These are phyloP conservation scores for Coemansia sp. DNA, from an alignment of 192 early-diverging fungal species.

Conservation along the genomic window DNA sequence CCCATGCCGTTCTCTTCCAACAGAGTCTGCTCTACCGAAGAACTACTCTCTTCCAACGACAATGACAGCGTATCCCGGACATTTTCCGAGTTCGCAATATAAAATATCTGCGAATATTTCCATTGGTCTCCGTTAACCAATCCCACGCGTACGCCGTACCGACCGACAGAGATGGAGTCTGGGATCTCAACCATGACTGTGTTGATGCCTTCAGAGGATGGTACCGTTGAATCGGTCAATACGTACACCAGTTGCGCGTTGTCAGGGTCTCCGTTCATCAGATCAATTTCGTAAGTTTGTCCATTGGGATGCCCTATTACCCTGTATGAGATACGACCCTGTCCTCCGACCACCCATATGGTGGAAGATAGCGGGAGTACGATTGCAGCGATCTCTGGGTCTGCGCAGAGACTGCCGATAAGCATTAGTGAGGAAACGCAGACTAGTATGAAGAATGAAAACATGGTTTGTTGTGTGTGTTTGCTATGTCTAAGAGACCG, in stretches of 20 bases:
- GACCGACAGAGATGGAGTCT: slow-evolving; percentile 14
- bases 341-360: slow-evolving; percentile 14
- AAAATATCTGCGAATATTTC: slow-evolving; percentile 30
- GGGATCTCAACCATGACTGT: slow-evolving; percentile 26
- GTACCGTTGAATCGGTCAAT: slow-evolving; percentile 17
- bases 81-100: slow-evolving; percentile 5
- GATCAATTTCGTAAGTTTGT: slow-evolving; percentile 27
- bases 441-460: not conserved
- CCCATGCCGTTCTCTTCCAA: too few species aligned
- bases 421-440: too few species aligned
- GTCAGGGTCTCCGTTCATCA: slow-evolving; percentile 22
- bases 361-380: slow-evolving; percentile 21
- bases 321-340: slow-evolving; percentile 16
- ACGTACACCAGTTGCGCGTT: slow-evolving; percentile 36
- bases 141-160: slow-evolving; percentile 23
- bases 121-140: slow-evolving; percentile 4
- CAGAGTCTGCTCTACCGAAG: too few species aligned
- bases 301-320: slow-evolving; percentile 12
- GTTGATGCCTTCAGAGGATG: slow-evolving; percentile 16
- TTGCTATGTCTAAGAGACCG: too few species aligned
- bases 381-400: slow-evolving; percentile 17
- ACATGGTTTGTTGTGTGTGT: not conserved
- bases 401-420: too few species aligned
- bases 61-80: not conserved
- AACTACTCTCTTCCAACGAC: too few species aligned